Percentiles rank a stretch among this genome's conserved stretches.
Evolutionary conservation across 345 rosid species (phyloP).

Genomic region (Populus nigra): DNA sequence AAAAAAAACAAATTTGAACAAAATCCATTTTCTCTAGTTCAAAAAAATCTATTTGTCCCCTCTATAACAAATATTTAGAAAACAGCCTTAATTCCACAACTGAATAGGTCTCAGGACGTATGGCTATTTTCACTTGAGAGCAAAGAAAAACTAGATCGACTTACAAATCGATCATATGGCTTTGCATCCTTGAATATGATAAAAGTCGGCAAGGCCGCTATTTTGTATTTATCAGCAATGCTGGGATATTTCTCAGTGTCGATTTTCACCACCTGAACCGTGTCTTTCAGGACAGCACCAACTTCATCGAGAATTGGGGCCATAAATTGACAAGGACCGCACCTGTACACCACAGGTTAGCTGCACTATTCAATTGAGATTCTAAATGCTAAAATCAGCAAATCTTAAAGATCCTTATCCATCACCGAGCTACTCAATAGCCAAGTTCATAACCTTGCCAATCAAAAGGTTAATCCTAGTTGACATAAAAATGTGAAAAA

Average conservation of each 20-base stretch:
- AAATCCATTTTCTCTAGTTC: neutral
- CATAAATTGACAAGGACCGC: conserved; percentile 96
- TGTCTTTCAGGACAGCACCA: conserved; percentile 57
- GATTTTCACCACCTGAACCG: conserved; percentile 69
- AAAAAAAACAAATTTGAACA: neutral
- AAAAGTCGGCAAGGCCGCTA: conserved; percentile 85
- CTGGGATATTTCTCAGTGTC: conserved; percentile 89
- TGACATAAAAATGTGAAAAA: neutral
- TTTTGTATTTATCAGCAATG: conserved; percentile 67
- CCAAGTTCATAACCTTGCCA: neutral
- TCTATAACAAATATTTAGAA: neutral
- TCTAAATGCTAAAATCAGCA: neutral
- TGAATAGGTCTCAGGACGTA: neutral
- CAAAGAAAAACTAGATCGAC: conserved; percentile 22
- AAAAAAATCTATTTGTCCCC: neutral
- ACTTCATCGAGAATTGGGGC: conserved; percentile 78
- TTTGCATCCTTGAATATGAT: conserved; percentile 81
- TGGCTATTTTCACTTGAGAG: neutral
- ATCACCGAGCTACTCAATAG: neutral
- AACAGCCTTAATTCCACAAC: neutral
- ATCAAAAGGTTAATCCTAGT: neutral
- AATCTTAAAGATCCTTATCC: neutral
- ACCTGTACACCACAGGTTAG: conserved; percentile 48
- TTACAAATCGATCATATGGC: conserved; percentile 83
- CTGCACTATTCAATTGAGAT: neutral